Base-by-base conservation (phyloP, 495 filamentous ascomycete genomes). In the Daldinia loculata region DNA sequence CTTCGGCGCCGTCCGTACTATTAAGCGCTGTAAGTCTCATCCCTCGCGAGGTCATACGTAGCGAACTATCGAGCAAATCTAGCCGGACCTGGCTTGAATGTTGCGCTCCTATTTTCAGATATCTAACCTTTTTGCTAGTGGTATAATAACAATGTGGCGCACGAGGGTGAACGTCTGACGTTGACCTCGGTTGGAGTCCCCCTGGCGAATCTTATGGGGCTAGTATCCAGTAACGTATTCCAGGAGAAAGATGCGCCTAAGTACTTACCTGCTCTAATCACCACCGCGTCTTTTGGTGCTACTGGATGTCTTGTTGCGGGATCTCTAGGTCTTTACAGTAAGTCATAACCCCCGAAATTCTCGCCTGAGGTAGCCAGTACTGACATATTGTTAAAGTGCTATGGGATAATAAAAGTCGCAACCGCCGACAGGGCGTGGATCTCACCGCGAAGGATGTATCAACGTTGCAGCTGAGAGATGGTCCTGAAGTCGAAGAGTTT, bases 131-230 rank as follows among this genome's bases (percentile, higher is more conserved):
- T 1, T 30, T 79, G 78, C 29, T 38, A 77, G 17, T 90, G 89
- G 91, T 92, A 92, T 75, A 93, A 92, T 75, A 95, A 95, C 81
- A 95, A 95, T 64, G 85, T 91, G 17, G 90, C 91, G 1, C 86
- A 93, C 69, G 92, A 94, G 78, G 88, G 89, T 50, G 85, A 87
- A 22, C 89, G 92, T 26, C 85, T 93, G 8, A 83, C 89, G 0
- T 78, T 93, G 22, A 93, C 91, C 0, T 90, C 89, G 59, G 83
- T 94, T 36, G 91, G 89, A 3, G 91, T 94, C 0, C 91, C 92
- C 0, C 76, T 93, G 7, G 91, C 91, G 2, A 94, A 94, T 53
- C 79, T 93, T n/a, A 93, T 93, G 91, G 92, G 92, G 15, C 76
- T 95, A 4, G 90, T 94, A 2, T 83, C 83, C 14, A 88, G 85